A percentile compares a stretch with the other conserved stretches of the same genome.
These are phyloP conservation scores for Leccinum subgranulosum DNA, from an alignment of 768 basidiomycete genomes.

Conservation along the genomic window DNA sequence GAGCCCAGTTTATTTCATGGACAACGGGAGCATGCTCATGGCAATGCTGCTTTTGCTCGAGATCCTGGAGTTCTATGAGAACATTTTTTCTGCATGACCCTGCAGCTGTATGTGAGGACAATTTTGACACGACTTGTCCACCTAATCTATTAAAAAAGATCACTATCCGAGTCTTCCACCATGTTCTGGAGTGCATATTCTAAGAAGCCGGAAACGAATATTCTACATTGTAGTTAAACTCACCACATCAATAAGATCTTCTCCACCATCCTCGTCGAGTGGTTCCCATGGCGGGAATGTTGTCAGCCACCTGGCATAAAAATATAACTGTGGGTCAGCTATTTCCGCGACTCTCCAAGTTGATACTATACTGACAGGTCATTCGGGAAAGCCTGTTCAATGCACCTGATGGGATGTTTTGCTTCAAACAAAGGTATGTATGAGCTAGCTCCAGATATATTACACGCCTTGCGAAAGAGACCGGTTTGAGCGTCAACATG, in stretches of 20 bases:
- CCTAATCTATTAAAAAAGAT: neutral
- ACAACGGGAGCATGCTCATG: no score
- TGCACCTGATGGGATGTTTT: conserved; percentile 8
- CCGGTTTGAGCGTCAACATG: conserved; percentile 10
- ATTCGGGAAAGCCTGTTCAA: conserved; percentile 10
- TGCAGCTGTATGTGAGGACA: no score
- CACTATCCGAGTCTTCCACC: neutral
- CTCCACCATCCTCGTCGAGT: conserved; percentile 24
- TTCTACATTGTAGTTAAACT: neutral
- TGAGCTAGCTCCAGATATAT: conserved; percentile 5
- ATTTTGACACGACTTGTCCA: neutral
- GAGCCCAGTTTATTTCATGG: no score
- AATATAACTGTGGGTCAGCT: neutral
- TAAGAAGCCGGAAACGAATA: neutral
- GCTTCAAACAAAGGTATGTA: conserved; percentile 24
- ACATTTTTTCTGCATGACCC: no score
- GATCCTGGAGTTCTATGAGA: no score
- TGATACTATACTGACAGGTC: conserved; percentile 14
- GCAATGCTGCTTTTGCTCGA: no score
- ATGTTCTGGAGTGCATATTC: neutral
- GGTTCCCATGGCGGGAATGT: conserved; percentile 24
- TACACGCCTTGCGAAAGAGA: conserved; percentile 17
- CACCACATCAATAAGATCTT: conserved; percentile 19
- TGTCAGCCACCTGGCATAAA: conserved; percentile 15
- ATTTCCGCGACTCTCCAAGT: neutral